Evolutionary conservation across 345 rosid genomes (phyloP).

Genomic region (Dovyalis caffra): DNA sequence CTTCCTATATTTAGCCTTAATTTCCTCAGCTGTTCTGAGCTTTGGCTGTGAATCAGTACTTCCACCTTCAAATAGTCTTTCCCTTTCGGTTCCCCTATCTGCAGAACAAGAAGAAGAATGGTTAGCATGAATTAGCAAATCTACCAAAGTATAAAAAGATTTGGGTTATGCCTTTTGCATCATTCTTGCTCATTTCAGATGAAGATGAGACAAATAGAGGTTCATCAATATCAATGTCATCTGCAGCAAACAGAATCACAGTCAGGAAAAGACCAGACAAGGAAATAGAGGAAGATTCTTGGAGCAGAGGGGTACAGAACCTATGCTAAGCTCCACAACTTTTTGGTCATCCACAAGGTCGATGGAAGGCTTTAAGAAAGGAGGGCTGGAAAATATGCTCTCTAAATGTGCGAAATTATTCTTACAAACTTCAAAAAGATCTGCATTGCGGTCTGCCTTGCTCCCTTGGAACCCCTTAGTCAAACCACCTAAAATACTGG

Average conservation of each 20-base stretch:
- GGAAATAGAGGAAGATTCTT: slow-evolving; percentile 11
- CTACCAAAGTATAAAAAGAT: slow-evolving; percentile 1
- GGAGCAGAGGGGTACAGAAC: slow-evolving; percentile 36
- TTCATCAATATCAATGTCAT: slow-evolving; percentile 73
- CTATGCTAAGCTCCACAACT: slow-evolving; percentile 61
- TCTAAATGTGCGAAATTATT: slow-evolving; percentile 47
- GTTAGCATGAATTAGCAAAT: slow-evolving; percentile 7
- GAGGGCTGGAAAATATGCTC: slow-evolving; percentile 61
- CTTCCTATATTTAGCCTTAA: slow-evolving; percentile 77
- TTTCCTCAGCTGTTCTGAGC: slow-evolving; percentile 76
- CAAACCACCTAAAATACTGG: slow-evolving; percentile 49
- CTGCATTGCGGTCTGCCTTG: slow-evolving; percentile 39
- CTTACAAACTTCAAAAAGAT: slow-evolving; percentile 36
- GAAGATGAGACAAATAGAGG: slow-evolving; percentile 37
- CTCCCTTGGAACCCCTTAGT: slow-evolving; percentile 56
- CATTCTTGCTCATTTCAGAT: slow-evolving; percentile 38
- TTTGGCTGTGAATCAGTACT: slow-evolving; percentile 51
- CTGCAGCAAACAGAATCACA: slow-evolving; percentile 39
- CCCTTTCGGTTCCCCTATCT: slow-evolving; percentile 55
- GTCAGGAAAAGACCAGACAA: slow-evolving; percentile 19
- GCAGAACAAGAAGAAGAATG: slow-evolving; percentile 27
- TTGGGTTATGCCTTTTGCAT: slow-evolving; percentile 40
- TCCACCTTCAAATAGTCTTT: slow-evolving; percentile 69
- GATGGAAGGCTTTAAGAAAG: slow-evolving; percentile 55
- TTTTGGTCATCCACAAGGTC: slow-evolving; percentile 30